Base-by-base conservation (phyloP, 2,329 filamentous ascomycete genomes). In the Botrytis medusae region DNA sequence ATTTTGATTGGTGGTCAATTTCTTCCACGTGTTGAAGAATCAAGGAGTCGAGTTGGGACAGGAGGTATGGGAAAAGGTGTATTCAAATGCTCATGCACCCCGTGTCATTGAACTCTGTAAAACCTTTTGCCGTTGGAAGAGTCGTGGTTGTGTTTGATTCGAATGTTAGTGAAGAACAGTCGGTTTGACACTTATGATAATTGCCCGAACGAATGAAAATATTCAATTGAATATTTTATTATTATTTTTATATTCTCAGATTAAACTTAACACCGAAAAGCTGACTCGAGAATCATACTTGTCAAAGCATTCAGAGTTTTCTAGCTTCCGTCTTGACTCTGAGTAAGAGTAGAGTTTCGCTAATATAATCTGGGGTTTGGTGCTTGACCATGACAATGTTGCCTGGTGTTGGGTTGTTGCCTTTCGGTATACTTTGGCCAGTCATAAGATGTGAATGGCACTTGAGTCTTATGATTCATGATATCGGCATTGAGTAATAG, bases 181-280 rank as follows among this genome's bases (percentile, higher is more conserved):
- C 60, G 16, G 25, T 67, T 72, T 54, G 60, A 59, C 6, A 72
- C 29, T 68, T 20, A 57, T 29, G 20, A 46, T 10, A 62, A 67
- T 48, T 59, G 7, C 46, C 70, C 70, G 70, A 18, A 46, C 61
- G 70, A 72, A 72, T 72, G 1, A 72, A 72, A 72, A 72, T 72
- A 72, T 68, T 72, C 46, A 3, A 71, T 32, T 4, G 20, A 46
- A 46, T 44, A 57, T 72, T 59, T 67, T 4, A 12, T n/a, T n/a
- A 59, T 44, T 54, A 29, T 51, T 44, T 34, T n/a, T 65, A 32
- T 25, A 29, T 32, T 61, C 2, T 29, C 12, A 22, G 1, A 16
- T 51, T 34, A 25, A 34, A 25, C 7, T 61, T 25, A 40, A 42
- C 9, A 40, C 29, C 25, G 40, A 46, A 57, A 46, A 16, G 5